Base-by-base conservation (phyloP, 1,139 yeast genomes). In the Yamadazyma friedrichii region DNA sequence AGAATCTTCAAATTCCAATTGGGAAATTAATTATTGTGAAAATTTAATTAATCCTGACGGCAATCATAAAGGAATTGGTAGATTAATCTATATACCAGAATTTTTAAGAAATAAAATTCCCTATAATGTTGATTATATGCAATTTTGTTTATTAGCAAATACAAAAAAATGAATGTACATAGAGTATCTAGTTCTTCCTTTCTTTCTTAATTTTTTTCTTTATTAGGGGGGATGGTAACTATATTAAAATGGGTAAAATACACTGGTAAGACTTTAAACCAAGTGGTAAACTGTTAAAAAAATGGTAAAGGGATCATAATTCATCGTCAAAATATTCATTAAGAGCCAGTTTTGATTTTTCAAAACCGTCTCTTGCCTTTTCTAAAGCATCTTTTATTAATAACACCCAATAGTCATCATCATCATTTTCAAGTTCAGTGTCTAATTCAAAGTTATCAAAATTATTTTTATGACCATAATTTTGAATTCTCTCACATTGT, bases 401-500 rank as follows among this genome's bases (percentile, higher is more conserved):
- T 13, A 56, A 55, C 34, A 73, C 66, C 83, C 84, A 79, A 46
- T 68, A 74, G 15, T 69, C 67, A 53, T 64, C 67, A 44, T 25
- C 49, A 48, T 31, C 63, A 59, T 42, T 53, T 15, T 47, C 46
- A 20, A 38, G 11, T 9, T 35, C 28, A 5, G 40, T 25, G 11
- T 48, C 49, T 12, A 36, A 27, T 36, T 59, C 64, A 45, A 65
- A 69, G 46, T 68, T 66, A 52, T 76, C 82, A 45, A 69, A 72
- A 45, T 73, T 70, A 38, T 58, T 56, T 49, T 63, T 71, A 49
- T 77, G 67, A n/a, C 96, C 97, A 53, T 87, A 80, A 60, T 91
- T 88, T 62, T 93, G 98, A 49, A 93, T 89, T 54, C 93, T 74
- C 62, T 91, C 98, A 64, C 98, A 93, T 53, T 88, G 86, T 55